phyloP scores from a whole-genome alignment of 108 stramenopile genomes.

The Pelagomonas calceolata region DNA sequence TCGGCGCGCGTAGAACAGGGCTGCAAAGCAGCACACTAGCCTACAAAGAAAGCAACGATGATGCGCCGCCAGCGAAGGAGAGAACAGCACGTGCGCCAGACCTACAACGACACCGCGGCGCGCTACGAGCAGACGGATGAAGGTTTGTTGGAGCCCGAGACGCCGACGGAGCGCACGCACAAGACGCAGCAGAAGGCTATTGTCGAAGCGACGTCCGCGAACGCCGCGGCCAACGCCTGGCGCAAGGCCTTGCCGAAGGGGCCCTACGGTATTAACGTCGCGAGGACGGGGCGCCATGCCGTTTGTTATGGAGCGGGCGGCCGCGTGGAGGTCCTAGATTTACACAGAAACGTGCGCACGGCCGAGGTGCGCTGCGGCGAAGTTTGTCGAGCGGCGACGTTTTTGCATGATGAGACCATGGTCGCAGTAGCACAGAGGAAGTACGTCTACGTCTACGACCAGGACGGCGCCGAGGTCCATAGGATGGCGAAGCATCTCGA shows the following conservation, averaged over 20 bases:
- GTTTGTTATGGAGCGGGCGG: slow-evolving; percentile 34
- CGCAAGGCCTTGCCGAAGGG: slow-evolving; percentile 35
- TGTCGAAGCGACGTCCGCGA: slow-evolving; percentile 22
- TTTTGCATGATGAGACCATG: slow-evolving; percentile 80
- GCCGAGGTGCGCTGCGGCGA: slow-evolving; percentile 62
- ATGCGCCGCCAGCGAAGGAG: not conserved
- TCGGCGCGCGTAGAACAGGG: no score
- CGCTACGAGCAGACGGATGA: no score
- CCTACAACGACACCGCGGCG: not conserved
- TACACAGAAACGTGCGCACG: slow-evolving; percentile 38
- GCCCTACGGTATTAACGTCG: slow-evolving; percentile 36
- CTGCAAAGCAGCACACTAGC: no score
- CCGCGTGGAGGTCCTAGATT: slow-evolving; percentile 72
- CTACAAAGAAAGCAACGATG: no score
- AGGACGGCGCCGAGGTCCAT: slow-evolving; percentile 85
- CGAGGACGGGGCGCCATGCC: slow-evolving; percentile 40
- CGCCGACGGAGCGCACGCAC: slow-evolving; percentile 33
- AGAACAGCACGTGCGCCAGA: not conserved
- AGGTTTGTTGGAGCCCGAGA: slow-evolving; percentile 43
- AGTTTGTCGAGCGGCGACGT: slow-evolving; percentile 68
- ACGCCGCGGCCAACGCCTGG: slow-evolving; percentile 32
- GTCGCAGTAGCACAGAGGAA: slow-evolving; percentile 88
- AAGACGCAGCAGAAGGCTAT: slow-evolving; percentile 37
- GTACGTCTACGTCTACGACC: slow-evolving; percentile 90
- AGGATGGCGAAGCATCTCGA: slow-evolving; percentile 64